phyloP scores from a whole-genome alignment of 148 eudicot genomes.

The Silene uniflora region DNA sequence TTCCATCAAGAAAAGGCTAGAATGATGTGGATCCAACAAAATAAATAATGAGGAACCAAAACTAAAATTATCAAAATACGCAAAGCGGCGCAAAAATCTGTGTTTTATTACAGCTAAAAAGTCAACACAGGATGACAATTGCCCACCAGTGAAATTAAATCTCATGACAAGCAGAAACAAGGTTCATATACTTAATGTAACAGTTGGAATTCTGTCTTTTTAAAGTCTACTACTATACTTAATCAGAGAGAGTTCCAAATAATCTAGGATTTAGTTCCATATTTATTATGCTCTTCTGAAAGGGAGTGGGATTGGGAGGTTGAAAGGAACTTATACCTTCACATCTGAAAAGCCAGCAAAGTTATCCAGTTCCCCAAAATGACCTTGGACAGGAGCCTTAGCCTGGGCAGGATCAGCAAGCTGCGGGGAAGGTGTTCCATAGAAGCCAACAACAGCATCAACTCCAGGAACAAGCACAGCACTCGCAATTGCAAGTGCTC shows the following conservation, averaged over 20 bases:
- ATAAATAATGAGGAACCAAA: neutral
- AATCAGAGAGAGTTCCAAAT: neutral
- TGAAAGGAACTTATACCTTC: slow-evolving; percentile 40
- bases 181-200: neutral
- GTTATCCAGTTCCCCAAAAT: slow-evolving; percentile 73
- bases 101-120: neutral
- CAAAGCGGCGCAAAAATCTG: neutral
- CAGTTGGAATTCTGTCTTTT: neutral
- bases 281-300: neutral
- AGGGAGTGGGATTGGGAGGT: neutral
- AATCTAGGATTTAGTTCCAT: neutral
- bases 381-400: slow-evolving; percentile 82
- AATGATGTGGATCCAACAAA: neutral
- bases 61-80: too few species aligned
- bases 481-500: slow-evolving; percentile 85
- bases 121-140: neutral
- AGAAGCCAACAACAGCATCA: slow-evolving; percentile 84
- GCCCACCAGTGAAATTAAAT: neutral
- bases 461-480: slow-evolving; percentile 70
- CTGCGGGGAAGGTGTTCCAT: slow-evolving; percentile 75
- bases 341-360: slow-evolving; percentile 88
- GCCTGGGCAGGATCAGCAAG: slow-evolving; percentile 76
- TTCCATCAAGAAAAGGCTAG: neutral
- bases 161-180: neutral
- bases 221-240: neutral